phyloP scores from a whole-genome alignment of 495 filamentous ascomycete genomes.

The Hamigera avellanea region DNA sequence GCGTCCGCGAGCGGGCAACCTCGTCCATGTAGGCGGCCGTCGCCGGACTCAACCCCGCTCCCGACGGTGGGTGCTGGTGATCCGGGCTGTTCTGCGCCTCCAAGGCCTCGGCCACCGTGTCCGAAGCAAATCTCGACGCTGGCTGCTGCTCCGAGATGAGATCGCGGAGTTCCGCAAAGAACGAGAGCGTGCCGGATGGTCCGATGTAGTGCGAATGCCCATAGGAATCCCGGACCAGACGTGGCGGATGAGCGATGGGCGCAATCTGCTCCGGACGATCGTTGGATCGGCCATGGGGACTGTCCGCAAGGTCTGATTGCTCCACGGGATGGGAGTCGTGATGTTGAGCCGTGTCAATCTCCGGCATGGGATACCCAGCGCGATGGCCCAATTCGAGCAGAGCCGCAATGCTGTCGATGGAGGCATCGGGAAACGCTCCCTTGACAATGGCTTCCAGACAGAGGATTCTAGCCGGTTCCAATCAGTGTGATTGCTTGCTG shows the following conservation, averaged over 20 bases:
- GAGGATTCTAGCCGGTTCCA: conserved; percentile 2
- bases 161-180: conserved; percentile 17
- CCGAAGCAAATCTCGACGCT: not conserved
- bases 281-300: not conserved
- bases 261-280: not conserved
- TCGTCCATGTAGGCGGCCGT: not conserved
- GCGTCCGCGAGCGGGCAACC: not conserved
- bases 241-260: not conserved
- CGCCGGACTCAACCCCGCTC: not conserved
- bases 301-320: not conserved
- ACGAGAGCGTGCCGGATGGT: conserved; percentile 21
- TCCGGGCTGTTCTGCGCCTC: conserved; percentile 2
- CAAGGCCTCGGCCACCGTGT: conserved; percentile 3
- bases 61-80: not conserved
- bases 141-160: conserved; percentile 7
- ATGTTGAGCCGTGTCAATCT: not conserved
- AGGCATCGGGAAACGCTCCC: conserved; percentile 31
- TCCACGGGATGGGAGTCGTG: not conserved
- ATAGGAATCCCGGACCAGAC: conserved; percentile 20
- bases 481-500: not conserved
- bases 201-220: conserved; percentile 28
- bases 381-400: conserved; percentile 18
- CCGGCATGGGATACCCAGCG: conserved; percentile 20
- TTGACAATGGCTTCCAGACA: conserved; percentile 34
- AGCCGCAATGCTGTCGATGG: conserved; percentile 23